phyloP scores from a whole-genome alignment of 2,329 filamentous ascomycete genomes.

The Trichoderma aggressivum region DNA sequence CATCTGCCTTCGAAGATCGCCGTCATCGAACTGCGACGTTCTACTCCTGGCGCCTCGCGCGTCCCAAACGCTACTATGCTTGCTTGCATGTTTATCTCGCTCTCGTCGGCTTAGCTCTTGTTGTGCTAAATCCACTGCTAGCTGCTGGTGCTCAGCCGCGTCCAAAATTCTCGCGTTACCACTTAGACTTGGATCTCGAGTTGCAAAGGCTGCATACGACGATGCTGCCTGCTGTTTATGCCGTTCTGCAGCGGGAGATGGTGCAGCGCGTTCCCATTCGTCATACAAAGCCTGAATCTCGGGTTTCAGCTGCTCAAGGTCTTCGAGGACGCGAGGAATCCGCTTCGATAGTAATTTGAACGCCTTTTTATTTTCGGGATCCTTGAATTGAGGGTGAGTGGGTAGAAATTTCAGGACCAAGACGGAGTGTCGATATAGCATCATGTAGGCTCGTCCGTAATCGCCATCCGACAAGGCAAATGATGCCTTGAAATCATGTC shows the following conservation, averaged over 20 bases:
- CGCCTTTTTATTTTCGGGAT: constrained; percentile 60
- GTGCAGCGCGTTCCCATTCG: constrained; percentile 59
- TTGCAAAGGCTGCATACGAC: constrained; percentile 46
- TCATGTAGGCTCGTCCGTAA: constrained; percentile 81
- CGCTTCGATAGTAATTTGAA: constrained; percentile 52
- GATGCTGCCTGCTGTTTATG: neutral
- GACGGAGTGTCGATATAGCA: constrained; percentile 84
- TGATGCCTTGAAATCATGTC: constrained; percentile 56
- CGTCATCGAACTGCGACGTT: constrained; percentile 33
- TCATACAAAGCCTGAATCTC: constrained; percentile 68
- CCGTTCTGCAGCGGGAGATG: neutral
- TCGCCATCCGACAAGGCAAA: constrained; percentile 86
- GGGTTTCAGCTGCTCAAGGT: constrained; percentile 76
- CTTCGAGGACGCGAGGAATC: constrained; percentile 58
- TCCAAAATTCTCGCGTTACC: constrained; percentile 60
- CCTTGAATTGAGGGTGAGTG: constrained; percentile 71
- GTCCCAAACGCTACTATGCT: constrained; percentile 53
- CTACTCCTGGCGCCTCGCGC: constrained; percentile 30
- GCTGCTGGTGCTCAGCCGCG: constrained; percentile 66
- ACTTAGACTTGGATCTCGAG: constrained; percentile 59
- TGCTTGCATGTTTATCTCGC: constrained; percentile 54
- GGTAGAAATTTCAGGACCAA: constrained; percentile 76
- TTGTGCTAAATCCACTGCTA: constrained; percentile 74
- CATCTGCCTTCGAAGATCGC: constrained; percentile 50
- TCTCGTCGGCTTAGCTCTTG: constrained; percentile 68